These are phyloP conservation scores for Lactuca saligna DNA, from an alignment of 129 eudicot species.

Conservation along the genomic window DNA sequence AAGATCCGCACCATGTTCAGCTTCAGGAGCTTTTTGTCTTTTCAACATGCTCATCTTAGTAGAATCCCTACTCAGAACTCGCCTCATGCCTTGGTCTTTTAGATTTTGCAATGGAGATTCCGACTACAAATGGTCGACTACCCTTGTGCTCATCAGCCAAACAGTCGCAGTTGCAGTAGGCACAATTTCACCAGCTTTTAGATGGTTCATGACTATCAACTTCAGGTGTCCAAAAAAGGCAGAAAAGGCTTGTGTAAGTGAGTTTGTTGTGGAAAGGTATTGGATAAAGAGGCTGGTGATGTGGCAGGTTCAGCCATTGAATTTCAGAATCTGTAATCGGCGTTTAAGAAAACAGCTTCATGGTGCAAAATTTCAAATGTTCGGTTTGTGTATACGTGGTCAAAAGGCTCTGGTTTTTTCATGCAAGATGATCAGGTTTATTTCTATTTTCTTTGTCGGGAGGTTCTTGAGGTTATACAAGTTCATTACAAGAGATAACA, in stretches of 20 bases:
- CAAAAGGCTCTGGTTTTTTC: constrained; percentile 39
- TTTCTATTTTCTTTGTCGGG: constrained; percentile 29
- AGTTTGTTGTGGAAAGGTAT: constrained; percentile 50
- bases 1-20: constrained; percentile 54
- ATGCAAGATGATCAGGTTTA: constrained; percentile 45
- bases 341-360: constrained; percentile 41
- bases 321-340: constrained; percentile 24
- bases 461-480: constrained; percentile 22
- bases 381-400: constrained; percentile 31
- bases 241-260: constrained; percentile 9
- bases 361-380: constrained; percentile 22
- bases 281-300: constrained; percentile 42
- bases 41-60: constrained; percentile 33
- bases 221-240: constrained; percentile 43
- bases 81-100: constrained; percentile 41
- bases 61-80: constrained; percentile 38
- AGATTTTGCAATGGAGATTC: constrained; percentile 47
- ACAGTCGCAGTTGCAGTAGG: constrained; percentile 50
- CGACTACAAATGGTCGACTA: constrained; percentile 56
- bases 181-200: constrained; percentile 54
- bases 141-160: constrained; percentile 41
- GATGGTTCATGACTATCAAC: constrained; percentile 56
- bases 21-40: constrained; percentile 58
- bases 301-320: constrained; percentile 50
- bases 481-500: constrained; percentile 16